Conservation (phyloP, 1,284 basidiomycete genomes). For the Singerocomus inundabilis region DNA sequence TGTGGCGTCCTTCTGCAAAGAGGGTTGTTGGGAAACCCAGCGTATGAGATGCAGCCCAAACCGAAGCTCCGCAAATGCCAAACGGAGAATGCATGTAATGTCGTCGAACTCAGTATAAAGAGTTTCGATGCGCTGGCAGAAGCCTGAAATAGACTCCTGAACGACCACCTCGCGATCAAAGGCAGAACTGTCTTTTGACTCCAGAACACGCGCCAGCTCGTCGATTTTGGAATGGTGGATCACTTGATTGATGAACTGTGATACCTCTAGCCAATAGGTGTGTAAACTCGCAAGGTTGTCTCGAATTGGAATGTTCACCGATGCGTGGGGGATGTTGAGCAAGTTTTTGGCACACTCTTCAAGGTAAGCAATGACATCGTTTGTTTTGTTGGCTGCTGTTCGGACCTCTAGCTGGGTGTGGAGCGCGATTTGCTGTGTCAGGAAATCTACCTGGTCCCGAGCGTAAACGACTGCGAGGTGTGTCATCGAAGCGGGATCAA, state of each 20-base stretch:
- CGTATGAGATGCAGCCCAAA: constrained; percentile 71
- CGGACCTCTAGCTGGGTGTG: constrained; percentile 58
- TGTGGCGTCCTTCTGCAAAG: constrained; percentile 5
- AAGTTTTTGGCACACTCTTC: constrained; percentile 38
- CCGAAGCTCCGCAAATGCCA: constrained; percentile 66
- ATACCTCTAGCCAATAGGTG: constrained; percentile 81
- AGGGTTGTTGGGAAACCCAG: constrained; percentile 15
- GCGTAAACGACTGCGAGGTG: constrained; percentile 54
- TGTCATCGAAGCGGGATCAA: constrained; percentile 83
- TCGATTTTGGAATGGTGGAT: constrained; percentile 48
- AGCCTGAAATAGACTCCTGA: constrained; percentile 67
- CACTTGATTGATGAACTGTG: constrained; percentile 65
- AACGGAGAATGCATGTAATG: constrained; percentile 63
- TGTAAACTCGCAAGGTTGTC: constrained; percentile 63
- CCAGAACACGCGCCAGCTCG: constrained; percentile 38
- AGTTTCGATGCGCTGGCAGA: constrained; percentile 56
- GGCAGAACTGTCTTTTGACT: constrained; percentile 38
- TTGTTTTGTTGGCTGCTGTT: constrained; percentile 62
- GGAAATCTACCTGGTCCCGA: constrained; percentile 43
- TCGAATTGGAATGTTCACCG: constrained; percentile 35
- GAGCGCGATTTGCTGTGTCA: constrained; percentile 55
- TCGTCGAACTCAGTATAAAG: constrained; percentile 68
- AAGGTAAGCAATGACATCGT: constrained; percentile 48
- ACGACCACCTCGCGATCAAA: constrained; percentile 53
- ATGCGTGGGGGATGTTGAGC: constrained; percentile 21